These are phyloP conservation scores for Claviceps sp. DNA, from an alignment of 2,329 filamentous ascomycete species.

Conservation along the genomic window DNA sequence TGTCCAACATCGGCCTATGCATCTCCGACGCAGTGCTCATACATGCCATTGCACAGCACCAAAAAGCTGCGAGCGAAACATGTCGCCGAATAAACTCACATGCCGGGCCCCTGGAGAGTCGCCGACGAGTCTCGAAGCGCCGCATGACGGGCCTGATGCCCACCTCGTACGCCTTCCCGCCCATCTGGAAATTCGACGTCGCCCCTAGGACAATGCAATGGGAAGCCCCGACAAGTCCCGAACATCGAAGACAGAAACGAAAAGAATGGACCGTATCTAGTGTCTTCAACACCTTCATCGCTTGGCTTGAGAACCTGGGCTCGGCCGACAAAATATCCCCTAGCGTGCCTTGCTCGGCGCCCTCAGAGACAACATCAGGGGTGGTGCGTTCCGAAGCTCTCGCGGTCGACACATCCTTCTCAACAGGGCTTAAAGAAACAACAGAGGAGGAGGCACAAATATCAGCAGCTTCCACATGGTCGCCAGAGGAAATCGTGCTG, in stretches of 20 bases:
- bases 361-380: not conserved
- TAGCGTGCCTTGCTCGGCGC: slow-evolving; percentile 1
- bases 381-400: slow-evolving; percentile 5
- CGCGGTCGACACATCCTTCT: not conserved
- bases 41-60: slow-evolving; percentile 19
- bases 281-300: slow-evolving; percentile 15
- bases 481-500: slow-evolving; percentile 7
- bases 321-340: slow-evolving; percentile 11
- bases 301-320: slow-evolving; percentile 14
- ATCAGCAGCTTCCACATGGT: not conserved
- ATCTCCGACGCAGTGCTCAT: slow-evolving; percentile 20
- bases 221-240: slow-evolving; percentile 30
- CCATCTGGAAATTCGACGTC: slow-evolving; percentile 34
- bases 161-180: slow-evolving; percentile 21
- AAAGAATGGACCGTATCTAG: slow-evolving; percentile 8
- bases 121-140: slow-evolving; percentile 38
- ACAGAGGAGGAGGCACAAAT: not conserved
- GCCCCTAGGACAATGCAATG: slow-evolving; percentile 37
- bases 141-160: slow-evolving; percentile 39
- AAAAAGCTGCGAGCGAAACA: slow-evolving; percentile 9
- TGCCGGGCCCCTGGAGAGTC: slow-evolving; percentile 41
- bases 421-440: not conserved
- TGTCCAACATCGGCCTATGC: slow-evolving; percentile 16
- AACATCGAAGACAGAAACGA: slow-evolving; percentile 14
- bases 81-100: slow-evolving; percentile 26